Base-by-base conservation (phyloP, 805 yeast species). In the Candida peoriensis region DNA sequence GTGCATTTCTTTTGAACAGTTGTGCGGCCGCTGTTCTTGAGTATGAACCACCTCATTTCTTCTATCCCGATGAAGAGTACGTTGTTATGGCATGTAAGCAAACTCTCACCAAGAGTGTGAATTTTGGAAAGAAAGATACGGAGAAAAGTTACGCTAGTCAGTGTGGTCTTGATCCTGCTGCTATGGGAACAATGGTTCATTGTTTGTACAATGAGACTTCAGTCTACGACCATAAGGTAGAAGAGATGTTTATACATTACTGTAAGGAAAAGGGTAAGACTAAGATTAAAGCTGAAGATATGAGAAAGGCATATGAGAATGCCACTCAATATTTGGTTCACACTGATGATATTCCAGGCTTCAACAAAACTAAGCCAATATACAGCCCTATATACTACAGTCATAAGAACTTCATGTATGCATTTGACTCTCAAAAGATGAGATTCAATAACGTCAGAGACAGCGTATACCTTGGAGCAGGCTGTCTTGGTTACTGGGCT, bases 401-500 rank as follows among this genome's bases (percentile, higher is more conserved):
- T 11, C 42, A 59, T 22, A 47, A 50, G 28, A 32, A 32, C 6
- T 61, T 61, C 41, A 11, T 28, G 3, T 43, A 46, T 12, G 47
- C 52, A 12, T 57, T 48, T 35, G 14, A 22, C 5, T 47, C 63
- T 8, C 41, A 46, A 24, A 37, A 42, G 13, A 34, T 42, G 23
- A 56, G 69, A 47, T 63, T 36, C 27, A 49, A 53, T 10, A 66
- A 64, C 39, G 31, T 50, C 6, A 64, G 61, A 36, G 55, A 56
- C 15, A 69, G 78, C 3, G 60, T 71, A 15, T 61, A 57, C 39
- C 54, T 67, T 44, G 80, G 73, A 23, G 55, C 64, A 11, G 74
- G 64, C 1, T 42, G 65, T 22, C 37, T 76, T 18, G 68, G 70
- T 1, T 72, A 67, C 42, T 73, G 78, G 76, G 68, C 60, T 4